Evolutionary conservation across 2,329 filamentous ascomycete species (phyloP), one percentile per base, ranked within the genome.

Genomic region (Catunica adiposa): DNA sequence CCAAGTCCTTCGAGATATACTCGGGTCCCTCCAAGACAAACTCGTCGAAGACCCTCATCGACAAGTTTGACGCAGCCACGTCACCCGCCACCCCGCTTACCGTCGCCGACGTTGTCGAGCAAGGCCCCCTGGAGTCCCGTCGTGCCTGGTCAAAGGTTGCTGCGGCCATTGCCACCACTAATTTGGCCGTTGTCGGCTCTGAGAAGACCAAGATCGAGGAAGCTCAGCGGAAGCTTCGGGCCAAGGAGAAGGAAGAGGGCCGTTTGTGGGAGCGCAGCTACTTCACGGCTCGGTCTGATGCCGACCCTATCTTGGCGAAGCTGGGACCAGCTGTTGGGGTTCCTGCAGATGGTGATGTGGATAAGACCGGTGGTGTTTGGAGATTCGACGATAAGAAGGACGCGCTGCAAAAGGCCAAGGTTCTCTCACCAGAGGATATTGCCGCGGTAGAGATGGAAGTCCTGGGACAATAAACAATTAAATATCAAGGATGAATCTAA

Each of bases 131-230:
- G 60, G 90, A 97, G 71, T 88, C 86, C 14, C 81, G 90, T 50
- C 80, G 86, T 57, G 90, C 90, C 2, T 97, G 90, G 92, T 73
- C 77, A 60, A 86, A 86, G 64, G 90, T 97, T 25, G 87, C 87
- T 0, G 78, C 79, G 29, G 88, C 83, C 50, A 57, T 97, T 63
- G 75, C 79, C 56, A 79, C 77, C 61, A 86, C 88, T 57, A 87
- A 96, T 67, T 87, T 96, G 78, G 87, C 95, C 62, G 71, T 77
- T 3, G 87, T 88, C 0, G 80, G 81, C 1, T 65, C 70, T 14
- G 86, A 94, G 66, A 97, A 97, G 74, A 78, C 78, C 57, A 86
- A 87, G 68, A 94, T 97, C 61, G 92, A 97, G 69, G 86, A 88
- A 62, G 81, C 83, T 37, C 90, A 97, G 73, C 81, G 86, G 78